Evolutionary conservation across 306 rosid genomes (phyloP).

Genomic region (Hippophae rhamnoides): DNA sequence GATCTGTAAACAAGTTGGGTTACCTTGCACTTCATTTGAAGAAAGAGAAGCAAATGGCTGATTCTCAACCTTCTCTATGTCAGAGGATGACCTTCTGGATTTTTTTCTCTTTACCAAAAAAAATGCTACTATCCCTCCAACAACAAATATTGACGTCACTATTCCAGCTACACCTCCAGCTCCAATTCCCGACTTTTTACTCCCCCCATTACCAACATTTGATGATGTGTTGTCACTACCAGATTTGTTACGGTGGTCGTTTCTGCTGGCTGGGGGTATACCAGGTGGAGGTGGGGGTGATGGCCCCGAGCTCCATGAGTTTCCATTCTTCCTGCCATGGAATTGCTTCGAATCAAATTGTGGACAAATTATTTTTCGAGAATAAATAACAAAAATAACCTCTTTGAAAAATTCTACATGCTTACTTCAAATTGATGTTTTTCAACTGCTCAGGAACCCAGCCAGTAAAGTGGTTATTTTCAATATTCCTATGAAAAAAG

Average conservation of each 20-base stretch:
- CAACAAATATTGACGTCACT: conserved; percentile 64
- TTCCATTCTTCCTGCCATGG: conserved; percentile 58
- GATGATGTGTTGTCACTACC: conserved; percentile 37
- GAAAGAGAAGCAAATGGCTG: conserved; percentile 59
- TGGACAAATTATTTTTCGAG: conserved; percentile 5
- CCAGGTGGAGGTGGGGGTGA: conserved; percentile 99
- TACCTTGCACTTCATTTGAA: conserved; percentile 62
- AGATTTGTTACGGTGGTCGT: conserved; percentile 40
- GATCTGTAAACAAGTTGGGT: background rate
- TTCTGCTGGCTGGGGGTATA: conserved; percentile 49
- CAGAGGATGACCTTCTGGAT: conserved; percentile 50
- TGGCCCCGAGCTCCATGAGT: conserved; percentile 80
- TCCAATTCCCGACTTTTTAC: conserved; percentile 69
- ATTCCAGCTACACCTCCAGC: conserved; percentile 92
- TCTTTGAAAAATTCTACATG: conserved; percentile 17
- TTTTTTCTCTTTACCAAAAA: conserved; percentile 56
- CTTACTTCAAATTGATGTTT: conserved; percentile 67
- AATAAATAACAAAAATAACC: background rate
- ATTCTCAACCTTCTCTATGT: conserved; percentile 58
- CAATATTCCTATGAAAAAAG: conserved; percentile 58
- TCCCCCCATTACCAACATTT: conserved; percentile 36
- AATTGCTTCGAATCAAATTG: conserved; percentile 21
- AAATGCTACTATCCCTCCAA: conserved; percentile 67
- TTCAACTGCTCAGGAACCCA: conserved; percentile 80
- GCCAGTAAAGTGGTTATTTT: conserved; percentile 73